Evolutionary conservation across 805 yeast genomes (phyloP).

Genomic region (Nakazawaea ishiwadae): DNA sequence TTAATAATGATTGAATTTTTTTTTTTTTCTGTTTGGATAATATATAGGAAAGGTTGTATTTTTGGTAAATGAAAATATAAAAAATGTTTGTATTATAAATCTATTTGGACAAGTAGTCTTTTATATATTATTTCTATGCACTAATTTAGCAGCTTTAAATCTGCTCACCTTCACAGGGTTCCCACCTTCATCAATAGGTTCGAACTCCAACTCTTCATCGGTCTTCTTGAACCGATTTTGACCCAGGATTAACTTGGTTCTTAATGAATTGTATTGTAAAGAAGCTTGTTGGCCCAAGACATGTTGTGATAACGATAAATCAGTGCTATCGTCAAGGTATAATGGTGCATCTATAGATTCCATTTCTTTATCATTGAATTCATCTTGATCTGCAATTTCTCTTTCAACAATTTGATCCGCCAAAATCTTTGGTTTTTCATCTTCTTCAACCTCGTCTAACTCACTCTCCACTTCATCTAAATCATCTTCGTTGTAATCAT

Average conservation of each 20-base stretch:
- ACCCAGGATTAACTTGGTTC: constrained; percentile 43
- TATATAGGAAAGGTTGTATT: background rate
- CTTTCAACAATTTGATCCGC: constrained; percentile 39
- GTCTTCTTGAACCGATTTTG: constrained; percentile 39
- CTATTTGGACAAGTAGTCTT: background rate
- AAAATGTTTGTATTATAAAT: background rate
- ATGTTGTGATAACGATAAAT: constrained; percentile 24
- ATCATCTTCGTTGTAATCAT: constrained; percentile 20
- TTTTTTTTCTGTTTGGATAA: too few relatives aligned
- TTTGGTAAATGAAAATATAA: background rate
- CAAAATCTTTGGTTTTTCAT: constrained; percentile 33
- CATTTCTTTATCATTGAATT: constrained; percentile 24
- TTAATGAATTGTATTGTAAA: constrained; percentile 50
- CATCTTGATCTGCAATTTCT: constrained; percentile 22
- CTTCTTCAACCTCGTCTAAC: constrained; percentile 31
- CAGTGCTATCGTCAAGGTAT: constrained; percentile 16
- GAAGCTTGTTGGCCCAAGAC: constrained; percentile 44
- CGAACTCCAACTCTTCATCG: constrained; percentile 51
- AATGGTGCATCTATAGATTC: constrained; percentile 16
- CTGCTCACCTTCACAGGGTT: constrained; percentile 58
- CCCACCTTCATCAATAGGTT: constrained; percentile 64
- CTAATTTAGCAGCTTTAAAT: constrained; percentile 52
- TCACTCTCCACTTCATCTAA: constrained; percentile 24
- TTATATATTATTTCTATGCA: constrained; percentile 1
- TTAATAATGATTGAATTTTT: background rate